phyloP scores from a whole-genome alignment of 2,329 filamentous ascomycete genomes.

The Hawksworthiomyces lignivorus region DNA sequence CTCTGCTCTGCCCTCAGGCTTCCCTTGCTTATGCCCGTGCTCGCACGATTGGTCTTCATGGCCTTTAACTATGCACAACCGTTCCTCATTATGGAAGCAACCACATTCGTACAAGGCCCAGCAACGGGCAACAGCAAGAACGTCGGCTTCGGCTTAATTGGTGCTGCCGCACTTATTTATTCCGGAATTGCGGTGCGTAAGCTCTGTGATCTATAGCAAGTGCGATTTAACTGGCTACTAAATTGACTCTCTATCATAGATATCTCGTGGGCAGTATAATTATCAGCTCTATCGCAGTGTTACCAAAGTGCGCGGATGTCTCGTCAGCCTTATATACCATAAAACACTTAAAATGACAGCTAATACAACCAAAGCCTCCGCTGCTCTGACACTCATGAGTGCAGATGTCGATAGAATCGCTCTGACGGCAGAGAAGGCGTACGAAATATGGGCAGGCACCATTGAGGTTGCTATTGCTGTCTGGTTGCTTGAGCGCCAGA shows the following conservation, averaged over 20 bases:
- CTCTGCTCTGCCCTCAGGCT: neutral
- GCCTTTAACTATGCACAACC: conserved; percentile 3
- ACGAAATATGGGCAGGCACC: conserved; percentile 34
- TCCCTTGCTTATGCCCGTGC: neutral
- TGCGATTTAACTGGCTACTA: too few relatives aligned
- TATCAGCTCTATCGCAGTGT: conserved; percentile 1
- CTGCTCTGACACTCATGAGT: conserved; percentile 28
- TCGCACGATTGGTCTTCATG: neutral
- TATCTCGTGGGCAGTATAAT: conserved; percentile 1
- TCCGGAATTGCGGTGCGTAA: conserved; percentile 3
- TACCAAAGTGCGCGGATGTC: conserved; percentile 11
- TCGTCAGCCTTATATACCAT: conserved; percentile 16
- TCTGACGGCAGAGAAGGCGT: conserved; percentile 26
- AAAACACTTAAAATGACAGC: too few relatives aligned
- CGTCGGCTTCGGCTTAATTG: conserved; percentile 5
- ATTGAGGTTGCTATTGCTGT: conserved; percentile 33
- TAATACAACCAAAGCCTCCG: too few relatives aligned
- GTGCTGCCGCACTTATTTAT: conserved; percentile 1
- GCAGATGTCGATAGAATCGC: conserved; percentile 30
- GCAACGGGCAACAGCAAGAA: neutral
- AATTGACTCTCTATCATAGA: too few relatives aligned
- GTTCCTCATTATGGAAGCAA: conserved; percentile 1
- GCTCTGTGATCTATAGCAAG: too few relatives aligned
- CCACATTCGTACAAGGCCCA: neutral
- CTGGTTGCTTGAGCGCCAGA: neutral